Percentiles rank a stretch among this genome's conserved stretches.
Evolutionary conservation across 331 rosid genomes (phyloP).

Genomic region (Malus hybrid): DNA sequence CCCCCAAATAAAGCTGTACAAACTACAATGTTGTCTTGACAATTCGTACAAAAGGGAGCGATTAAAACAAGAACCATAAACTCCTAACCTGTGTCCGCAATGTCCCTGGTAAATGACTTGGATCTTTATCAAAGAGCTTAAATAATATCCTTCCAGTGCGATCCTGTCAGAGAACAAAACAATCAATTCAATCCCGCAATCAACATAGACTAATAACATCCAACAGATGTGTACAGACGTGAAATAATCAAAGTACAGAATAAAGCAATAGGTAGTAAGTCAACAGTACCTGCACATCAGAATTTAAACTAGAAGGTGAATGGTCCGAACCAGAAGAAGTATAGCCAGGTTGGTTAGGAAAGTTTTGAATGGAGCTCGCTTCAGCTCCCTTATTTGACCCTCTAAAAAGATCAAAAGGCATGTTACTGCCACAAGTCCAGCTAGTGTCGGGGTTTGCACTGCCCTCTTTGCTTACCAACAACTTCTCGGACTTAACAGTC

Average conservation of each 20-base stretch:
- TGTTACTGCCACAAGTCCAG: conserved; percentile 35
- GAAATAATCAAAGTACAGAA: not conserved
- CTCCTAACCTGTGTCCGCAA: conserved; percentile 67
- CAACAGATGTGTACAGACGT: not conserved
- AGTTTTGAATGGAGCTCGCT: conserved; percentile 46
- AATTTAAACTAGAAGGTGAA: conserved; percentile 85
- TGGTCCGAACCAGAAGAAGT: conserved; percentile 82
- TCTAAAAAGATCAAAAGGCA: conserved; percentile 69
- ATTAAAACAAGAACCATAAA: conserved; percentile 7
- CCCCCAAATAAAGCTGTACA: not conserved
- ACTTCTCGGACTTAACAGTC: conserved; percentile 32
- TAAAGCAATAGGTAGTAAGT: not conserved
- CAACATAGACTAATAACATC: not conserved
- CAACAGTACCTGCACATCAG: conserved; percentile 67
- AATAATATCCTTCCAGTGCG: conserved; percentile 78
- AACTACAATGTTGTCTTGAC: not conserved
- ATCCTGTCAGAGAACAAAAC: conserved; percentile 42
- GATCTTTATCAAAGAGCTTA: conserved; percentile 86
- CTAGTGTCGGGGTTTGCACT: conserved; percentile 31
- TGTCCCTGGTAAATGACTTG: conserved; percentile 74
- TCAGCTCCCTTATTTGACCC: conserved; percentile 46
- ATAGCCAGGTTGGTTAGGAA: conserved; percentile 72
- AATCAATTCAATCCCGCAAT: conserved; percentile 6
- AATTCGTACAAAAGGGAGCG: not conserved
- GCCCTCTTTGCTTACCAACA: conserved; percentile 23